A percentile compares a stretch with the other conserved stretches of the same genome.
phyloP scores from a whole-genome alignment of 176 grass and related monocot species.

The Eleusine indica region DNA sequence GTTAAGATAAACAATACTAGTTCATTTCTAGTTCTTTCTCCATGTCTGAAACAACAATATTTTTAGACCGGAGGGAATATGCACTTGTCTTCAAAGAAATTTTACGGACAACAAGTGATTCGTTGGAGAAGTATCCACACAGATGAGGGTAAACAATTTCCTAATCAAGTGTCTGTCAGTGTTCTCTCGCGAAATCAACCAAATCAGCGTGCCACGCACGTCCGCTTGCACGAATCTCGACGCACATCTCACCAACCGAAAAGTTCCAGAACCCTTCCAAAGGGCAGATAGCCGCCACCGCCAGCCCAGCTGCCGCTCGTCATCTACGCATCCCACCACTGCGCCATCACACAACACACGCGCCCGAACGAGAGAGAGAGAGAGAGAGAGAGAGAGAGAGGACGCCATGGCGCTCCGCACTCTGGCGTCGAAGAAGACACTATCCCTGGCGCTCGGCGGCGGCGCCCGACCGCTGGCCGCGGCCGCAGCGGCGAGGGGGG shows the following conservation, averaged over 20 bases:
- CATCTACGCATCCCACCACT: neutral
- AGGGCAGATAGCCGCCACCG: too few relatives aligned
- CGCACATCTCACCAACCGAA: neutral
- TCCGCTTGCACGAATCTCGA: constrained; percentile 18
- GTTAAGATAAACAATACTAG: too few relatives aligned
- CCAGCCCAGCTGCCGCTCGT: neutral
- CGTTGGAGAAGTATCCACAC: too few relatives aligned
- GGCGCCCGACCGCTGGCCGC: constrained; percentile 7
- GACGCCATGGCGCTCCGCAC: constrained; percentile 75
- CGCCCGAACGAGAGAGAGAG: neutral
- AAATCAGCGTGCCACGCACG: neutral
- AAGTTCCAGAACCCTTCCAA: neutral
- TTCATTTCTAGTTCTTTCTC: too few relatives aligned
- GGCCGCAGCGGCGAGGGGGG: constrained; percentile 32
- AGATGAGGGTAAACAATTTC: too few relatives aligned
- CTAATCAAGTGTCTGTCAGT: too few relatives aligned
- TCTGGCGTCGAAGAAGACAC: constrained; percentile 56
- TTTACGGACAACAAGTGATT: too few relatives aligned
- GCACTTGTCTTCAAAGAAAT: too few relatives aligned
- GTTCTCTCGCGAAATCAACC: too few relatives aligned
- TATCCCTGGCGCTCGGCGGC: constrained; percentile 37
- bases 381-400: neutral
- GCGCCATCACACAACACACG: neutral
- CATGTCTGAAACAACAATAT: too few relatives aligned
- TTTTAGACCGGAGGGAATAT: too few relatives aligned